These are phyloP conservation scores for Phlyctochytrium planicorne DNA, from an alignment of 192 early-diverging fungal species.

Conservation along the genomic window DNA sequence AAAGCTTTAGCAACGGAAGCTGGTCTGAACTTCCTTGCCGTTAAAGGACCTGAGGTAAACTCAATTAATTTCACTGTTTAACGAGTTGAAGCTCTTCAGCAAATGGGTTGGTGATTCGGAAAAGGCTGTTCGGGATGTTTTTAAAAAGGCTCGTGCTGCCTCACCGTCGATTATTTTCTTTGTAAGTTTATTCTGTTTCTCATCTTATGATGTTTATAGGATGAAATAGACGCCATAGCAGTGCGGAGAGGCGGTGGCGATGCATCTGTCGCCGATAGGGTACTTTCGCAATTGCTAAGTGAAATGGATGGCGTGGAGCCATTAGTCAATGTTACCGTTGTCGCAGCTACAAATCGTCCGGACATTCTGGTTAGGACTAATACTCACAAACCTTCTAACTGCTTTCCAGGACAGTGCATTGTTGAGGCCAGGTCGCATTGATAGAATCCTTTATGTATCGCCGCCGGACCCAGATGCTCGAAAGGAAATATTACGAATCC, in stretches of 20 bases:
- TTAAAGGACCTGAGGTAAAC: slow-evolving; percentile 91
- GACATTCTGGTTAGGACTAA: slow-evolving; percentile 79
- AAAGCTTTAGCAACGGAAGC: slow-evolving; percentile 97
- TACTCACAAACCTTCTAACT: background rate
- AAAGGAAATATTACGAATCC: slow-evolving; percentile 77
- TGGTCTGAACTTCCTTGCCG: slow-evolving; percentile 95
- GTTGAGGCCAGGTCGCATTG: slow-evolving; percentile 91
- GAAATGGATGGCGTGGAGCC: slow-evolving; percentile 98
- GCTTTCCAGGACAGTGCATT: slow-evolving; percentile 75
- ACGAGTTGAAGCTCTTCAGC: slow-evolving; percentile 86
- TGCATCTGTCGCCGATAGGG: slow-evolving; percentile 88
- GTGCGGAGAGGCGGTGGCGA: slow-evolving; percentile 74
- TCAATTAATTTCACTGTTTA: background rate
- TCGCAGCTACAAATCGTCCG: slow-evolving; percentile 96
- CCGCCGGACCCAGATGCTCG: slow-evolving; percentile 81
- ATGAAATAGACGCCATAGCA: slow-evolving; percentile 96
- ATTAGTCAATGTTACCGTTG: slow-evolving; percentile 91
- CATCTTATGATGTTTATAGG: slow-evolving; percentile 43
- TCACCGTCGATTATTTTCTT: slow-evolving; percentile 97
- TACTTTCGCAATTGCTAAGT: slow-evolving; percentile 88
- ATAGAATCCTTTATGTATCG: slow-evolving; percentile 89
- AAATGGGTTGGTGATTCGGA: slow-evolving; percentile 99
- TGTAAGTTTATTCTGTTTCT: slow-evolving; percentile 51
- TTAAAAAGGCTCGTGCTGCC: slow-evolving; percentile 89
- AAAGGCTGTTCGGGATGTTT: slow-evolving; percentile 93